Base-by-base conservation (phyloP, 805 yeast species). In the Lachancea quebecensis region DNA sequence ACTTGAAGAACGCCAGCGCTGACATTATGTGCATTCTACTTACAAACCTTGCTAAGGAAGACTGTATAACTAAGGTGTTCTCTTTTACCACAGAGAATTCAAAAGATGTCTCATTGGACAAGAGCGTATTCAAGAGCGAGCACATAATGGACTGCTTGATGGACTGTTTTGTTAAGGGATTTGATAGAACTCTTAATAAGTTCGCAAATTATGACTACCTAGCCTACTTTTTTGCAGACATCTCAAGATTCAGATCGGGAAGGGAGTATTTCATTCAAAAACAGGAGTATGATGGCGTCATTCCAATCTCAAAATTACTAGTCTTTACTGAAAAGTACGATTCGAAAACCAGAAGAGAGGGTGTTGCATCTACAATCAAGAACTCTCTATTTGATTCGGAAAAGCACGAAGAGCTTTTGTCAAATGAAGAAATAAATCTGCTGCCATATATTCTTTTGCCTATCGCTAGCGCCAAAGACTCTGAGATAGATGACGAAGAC, bases 351-450 rank as follows among this genome's bases (percentile, higher is more conserved):
- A 80, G 98, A 68, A 77, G 98, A 66, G 90, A 85, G 60, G 97
- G 96, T 58, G 90, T 87, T 33, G 95, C 95, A 1, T 84, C 95
- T 4, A 85, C 96, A 1, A 85, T 93, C 54, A 91, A 93, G 63
- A 91, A 91, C 65, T 77, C 91, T 0, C 68, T 91, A 41, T 91
- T 91, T 58, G 96, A 90, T 59, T 71, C 85, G 1, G 77, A 79
- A 35, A 65, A 77, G 31, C 98, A 91, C 60, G 66, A 66, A 54
- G 63, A 60, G 18, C 68, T 91, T 37, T 62, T 88, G 35, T 70
- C 69, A 4, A 83, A 85, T 55, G 78, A 73, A 32, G 66, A 72
- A 8, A 79, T 87, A 47, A 87, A 90, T 54, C 56, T 91, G 33
- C 72, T 93, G 57, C 95, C 96, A 4, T 86, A 84, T 55, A 73